Percentiles rank a stretch among this genome's conserved stretches.
Evolutionary conservation across 352 stramenopile species (phyloP).

Genomic region (Globisporangium spiculum): DNA sequence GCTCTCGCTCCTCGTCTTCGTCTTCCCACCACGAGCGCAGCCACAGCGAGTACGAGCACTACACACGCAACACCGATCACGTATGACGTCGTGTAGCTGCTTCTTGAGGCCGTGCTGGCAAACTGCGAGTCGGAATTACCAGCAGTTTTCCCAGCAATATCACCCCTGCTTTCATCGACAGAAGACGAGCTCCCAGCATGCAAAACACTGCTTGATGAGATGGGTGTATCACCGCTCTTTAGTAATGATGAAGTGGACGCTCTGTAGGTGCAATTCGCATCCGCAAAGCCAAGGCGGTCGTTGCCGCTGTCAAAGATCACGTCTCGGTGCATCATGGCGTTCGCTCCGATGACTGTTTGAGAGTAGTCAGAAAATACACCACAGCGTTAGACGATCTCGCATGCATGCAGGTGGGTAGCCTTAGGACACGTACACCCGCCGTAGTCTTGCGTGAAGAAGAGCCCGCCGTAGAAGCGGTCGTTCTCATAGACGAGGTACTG

Average conservation of each 20-base stretch:
- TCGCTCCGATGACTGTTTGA: conserved; percentile 27
- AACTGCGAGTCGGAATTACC: neutral
- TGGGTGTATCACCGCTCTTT: neutral
- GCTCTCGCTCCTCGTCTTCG: neutral
- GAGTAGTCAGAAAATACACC: neutral
- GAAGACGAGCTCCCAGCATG: neutral
- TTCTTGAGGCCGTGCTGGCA: neutral
- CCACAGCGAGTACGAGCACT: neutral
- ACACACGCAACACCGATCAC: neutral
- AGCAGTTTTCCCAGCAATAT: neutral
- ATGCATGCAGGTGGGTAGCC: neutral
- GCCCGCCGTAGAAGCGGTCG: conserved; percentile 29
- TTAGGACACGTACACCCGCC: conserved; percentile 28
- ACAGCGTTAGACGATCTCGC: neutral
- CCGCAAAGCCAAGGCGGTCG: conserved; percentile 42
- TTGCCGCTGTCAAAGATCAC: conserved; percentile 46
- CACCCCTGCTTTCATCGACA: neutral
- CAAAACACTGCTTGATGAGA: neutral
- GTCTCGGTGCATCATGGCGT: conserved; percentile 47
- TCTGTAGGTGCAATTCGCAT: conserved; percentile 28
- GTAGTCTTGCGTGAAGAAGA: conserved; percentile 33
- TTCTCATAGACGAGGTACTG: conserved; percentile 38
- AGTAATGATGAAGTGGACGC: neutral
- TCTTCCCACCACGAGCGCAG: neutral
- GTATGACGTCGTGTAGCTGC: neutral